Base-by-base conservation (phyloP, 352 stramenopile genomes). In the Hyaloperonospora arabidopsidis region DNA sequence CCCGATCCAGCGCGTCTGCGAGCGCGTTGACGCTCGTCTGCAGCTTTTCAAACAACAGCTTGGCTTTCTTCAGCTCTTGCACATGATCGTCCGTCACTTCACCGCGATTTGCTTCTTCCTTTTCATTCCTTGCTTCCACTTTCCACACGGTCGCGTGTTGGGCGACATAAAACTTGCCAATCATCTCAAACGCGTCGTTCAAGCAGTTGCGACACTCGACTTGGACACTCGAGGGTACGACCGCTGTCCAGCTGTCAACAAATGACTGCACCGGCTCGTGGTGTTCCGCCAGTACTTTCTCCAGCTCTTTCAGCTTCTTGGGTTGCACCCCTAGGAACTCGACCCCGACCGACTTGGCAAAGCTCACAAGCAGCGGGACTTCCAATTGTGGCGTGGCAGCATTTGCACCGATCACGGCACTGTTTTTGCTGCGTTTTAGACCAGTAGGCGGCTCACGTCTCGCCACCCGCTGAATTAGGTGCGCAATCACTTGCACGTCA, bases 331-430 rank as follows among this genome's bases (percentile, higher is more conserved):
- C 81, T 12, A 94, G 65, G 60, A 93, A 93, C 47, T 98, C 95
- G 49, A 90, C 74, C 12, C 92, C 92, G 1, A 87, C 89, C 1
- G 83, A 74, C 63, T 98, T 98, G 46, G 89, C 89, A 75, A 98
- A 98, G 48, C 84, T 95, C 55, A 97, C 88, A 13, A 98, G 77
- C 41, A 98, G 68, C 60, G 89, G 88, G 13, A 96, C 89, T 79
- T 98, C 94, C 8, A 92, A 60, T 60, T 89, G 83, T 52, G 84
- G 76, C 1, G 72, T 8, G 71, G 57, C 2, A 28, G 12, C 53
- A 39, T 15, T 39, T 2, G 8, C 15, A 15, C 43, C 35, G 14
- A 11, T 8, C 19, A 73, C 18, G 1, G 67, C 67, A 61, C 70
- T 83, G 52, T 72, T 83, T 19, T 68, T 64, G 58, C 78, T 83